Conservation (phyloP, 768 basidiomycete genomes). For the Pleurotus giganteus region DNA sequence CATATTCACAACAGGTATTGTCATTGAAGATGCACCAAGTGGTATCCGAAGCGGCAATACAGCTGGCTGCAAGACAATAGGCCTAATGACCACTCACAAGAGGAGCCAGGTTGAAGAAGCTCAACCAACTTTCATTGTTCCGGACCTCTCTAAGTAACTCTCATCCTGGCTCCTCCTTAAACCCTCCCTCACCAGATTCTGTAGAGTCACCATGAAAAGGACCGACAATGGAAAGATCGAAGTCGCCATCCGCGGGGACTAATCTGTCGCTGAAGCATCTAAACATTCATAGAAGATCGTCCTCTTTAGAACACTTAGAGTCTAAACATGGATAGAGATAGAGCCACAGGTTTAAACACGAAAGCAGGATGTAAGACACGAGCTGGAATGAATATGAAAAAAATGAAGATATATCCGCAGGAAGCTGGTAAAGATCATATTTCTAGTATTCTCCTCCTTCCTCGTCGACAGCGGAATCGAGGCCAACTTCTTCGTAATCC, state of each 20-base stretch:
- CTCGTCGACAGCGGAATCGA: slow-evolving; percentile 48
- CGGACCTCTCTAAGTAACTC: slow-evolving; percentile 63
- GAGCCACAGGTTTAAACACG: neutral
- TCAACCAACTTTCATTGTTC: slow-evolving; percentile 65
- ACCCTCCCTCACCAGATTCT: neutral
- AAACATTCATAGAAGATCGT: neutral
- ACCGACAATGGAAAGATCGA: slow-evolving; percentile 39
- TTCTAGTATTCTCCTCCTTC: slow-evolving; percentile 54
- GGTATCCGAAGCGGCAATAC: slow-evolving; percentile 78
- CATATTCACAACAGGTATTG: slow-evolving; percentile 52
- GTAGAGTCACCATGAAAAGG: slow-evolving; percentile 31
- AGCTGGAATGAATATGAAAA: too few relatives aligned
- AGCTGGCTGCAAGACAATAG: slow-evolving; percentile 85
- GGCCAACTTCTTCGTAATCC: slow-evolving; percentile 84
- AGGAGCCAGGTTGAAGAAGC: slow-evolving; percentile 64
- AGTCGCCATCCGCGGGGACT: slow-evolving; percentile 38
- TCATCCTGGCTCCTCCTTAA: slow-evolving; percentile 2
- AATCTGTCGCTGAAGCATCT: slow-evolving; percentile 9
- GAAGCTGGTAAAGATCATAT: slow-evolving; percentile 11
- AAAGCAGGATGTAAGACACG: neutral
- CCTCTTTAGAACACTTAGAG: neutral
- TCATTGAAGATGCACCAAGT: slow-evolving; percentile 89
- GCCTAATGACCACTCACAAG: slow-evolving; percentile 77
- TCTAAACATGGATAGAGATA: neutral
- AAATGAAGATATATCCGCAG: too few relatives aligned